A percentile compares a stretch with the other conserved stretches of the same genome.
phyloP scores from a whole-genome alignment of 805 yeast genomes.

The Brettanomyces naardenensis region DNA sequence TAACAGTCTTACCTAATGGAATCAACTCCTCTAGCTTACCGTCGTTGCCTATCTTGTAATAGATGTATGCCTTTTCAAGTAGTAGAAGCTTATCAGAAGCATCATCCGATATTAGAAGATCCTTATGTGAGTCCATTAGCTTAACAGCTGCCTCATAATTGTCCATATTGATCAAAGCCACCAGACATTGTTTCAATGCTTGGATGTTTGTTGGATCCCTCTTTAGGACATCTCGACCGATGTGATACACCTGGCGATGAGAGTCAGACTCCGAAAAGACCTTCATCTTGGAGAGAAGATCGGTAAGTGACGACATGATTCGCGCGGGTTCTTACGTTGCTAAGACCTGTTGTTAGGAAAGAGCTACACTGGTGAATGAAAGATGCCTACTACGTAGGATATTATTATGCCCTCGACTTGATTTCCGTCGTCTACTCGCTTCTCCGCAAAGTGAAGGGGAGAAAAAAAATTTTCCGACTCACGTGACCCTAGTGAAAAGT shows the following conservation, averaged over 20 bases:
- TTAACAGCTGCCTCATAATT: slow-evolving; percentile 41
- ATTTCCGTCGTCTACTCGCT: too few species aligned
- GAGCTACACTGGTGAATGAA: too few species aligned
- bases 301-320: slow-evolving; percentile 11
- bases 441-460: too few species aligned
- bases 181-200: slow-evolving; percentile 36
- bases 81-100: slow-evolving; percentile 23
- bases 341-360: too few species aligned
- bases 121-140: slow-evolving; percentile 26
- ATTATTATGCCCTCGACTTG: too few species aligned
- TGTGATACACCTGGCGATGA: slow-evolving; percentile 26
- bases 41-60: slow-evolving; percentile 40
- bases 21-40: slow-evolving; percentile 17
- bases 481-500: too few species aligned
- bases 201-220: slow-evolving; percentile 20
- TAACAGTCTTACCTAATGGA: slow-evolving; percentile 10
- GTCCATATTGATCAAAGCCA: slow-evolving; percentile 55
- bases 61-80: slow-evolving; percentile 50
- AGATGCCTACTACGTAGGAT: too few species aligned
- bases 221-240: slow-evolving; percentile 22
- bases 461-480: too few species aligned
- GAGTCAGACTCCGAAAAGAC: slow-evolving; percentile 29
- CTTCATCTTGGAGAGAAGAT: slow-evolving; percentile 27
- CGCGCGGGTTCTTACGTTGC: too few species aligned
- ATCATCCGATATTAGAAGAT: slow-evolving; percentile 7